These are phyloP conservation scores for Madurella mycetomatis DNA, from an alignment of 2,329 filamentous ascomycete species.

Conservation along the genomic window DNA sequence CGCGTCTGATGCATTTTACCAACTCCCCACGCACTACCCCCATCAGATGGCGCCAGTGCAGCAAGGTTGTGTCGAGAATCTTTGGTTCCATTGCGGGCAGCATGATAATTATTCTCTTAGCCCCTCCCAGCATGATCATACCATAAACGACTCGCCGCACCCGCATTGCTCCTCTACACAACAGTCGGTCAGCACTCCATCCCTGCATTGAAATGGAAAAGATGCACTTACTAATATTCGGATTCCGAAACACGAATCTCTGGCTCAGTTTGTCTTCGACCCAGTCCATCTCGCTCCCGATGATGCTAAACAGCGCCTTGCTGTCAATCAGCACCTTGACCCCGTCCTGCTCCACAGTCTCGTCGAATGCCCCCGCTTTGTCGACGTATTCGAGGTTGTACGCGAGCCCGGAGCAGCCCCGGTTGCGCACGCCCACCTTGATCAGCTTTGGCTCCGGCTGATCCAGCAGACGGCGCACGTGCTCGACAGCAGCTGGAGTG, in stretches of 20 bases:
- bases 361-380: constrained; percentile 81
- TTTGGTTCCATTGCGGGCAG: too few species aligned
- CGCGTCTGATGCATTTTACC: too few species aligned
- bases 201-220: background rate
- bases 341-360: constrained; percentile 90
- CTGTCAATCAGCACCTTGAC: constrained; percentile 95
- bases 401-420: constrained; percentile 87
- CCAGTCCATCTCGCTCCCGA: constrained; percentile 99
- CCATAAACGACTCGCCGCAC: constrained; percentile 95
- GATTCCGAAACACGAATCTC: constrained; percentile 91
- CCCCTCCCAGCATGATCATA: constrained; percentile 37
- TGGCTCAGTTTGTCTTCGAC: constrained; percentile 90
- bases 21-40: too few species aligned
- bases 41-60: too few species aligned
- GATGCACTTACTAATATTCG: constrained; percentile 86
- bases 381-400: constrained; percentile 96
- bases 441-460: constrained; percentile 90
- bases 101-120: background rate
- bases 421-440: constrained; percentile 87
- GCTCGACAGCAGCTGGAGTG: constrained; percentile 72
- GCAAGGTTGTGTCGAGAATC: too few species aligned
- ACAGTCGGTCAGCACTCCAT: constrained; percentile 28
- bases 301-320: constrained; percentile 96
- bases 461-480: constrained; percentile 71
- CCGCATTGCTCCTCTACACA: constrained; percentile 90